Conservation (phyloP, 176 grass and related monocot species). For the Eragrostis curvula region DNA sequence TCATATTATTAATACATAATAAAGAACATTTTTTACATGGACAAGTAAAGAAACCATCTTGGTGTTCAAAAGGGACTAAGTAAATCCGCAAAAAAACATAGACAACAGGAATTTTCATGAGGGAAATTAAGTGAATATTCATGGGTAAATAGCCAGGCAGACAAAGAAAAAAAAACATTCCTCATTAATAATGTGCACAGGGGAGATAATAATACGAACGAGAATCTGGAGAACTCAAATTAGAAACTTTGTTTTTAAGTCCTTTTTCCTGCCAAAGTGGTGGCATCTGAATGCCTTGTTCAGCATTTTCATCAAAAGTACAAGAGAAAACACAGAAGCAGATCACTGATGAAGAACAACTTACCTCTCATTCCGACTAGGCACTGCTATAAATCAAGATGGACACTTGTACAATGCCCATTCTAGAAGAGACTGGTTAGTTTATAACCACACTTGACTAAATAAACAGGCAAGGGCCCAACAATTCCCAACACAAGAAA, state of each 20-base stretch:
- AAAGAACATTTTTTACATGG: not conserved
- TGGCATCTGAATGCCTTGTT: slow-evolving; percentile 23
- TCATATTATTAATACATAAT: not conserved
- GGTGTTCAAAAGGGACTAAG: not conserved
- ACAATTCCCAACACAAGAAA: slow-evolving; percentile 6
- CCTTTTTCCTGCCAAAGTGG: not conserved
- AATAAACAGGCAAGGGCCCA: not conserved
- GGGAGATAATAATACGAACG: not conserved
- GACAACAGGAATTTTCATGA: not conserved
- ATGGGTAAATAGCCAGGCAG: not conserved
- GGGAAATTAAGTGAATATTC: not conserved
- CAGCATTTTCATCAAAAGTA: slow-evolving; percentile 19
- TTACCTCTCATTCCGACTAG: slow-evolving; percentile 63
- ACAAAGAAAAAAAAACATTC: not conserved
- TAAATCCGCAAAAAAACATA: not conserved
- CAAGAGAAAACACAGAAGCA: slow-evolving; percentile 24
- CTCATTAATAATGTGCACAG: not conserved
- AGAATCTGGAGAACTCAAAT: not conserved
- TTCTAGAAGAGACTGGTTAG: slow-evolving; percentile 53
- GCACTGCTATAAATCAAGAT: slow-evolving; percentile 56
- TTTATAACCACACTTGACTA: slow-evolving; percentile 37
- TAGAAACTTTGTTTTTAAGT: not conserved
- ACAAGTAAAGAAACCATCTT: not conserved
- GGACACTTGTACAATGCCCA: slow-evolving; percentile 49
- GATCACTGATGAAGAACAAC: slow-evolving; percentile 33